Evolutionary conservation across 192 early-diverging fungal species (phyloP), one percentile per base, ranked within the genome.

Genomic region (Anaeromyces robustus): DNA sequence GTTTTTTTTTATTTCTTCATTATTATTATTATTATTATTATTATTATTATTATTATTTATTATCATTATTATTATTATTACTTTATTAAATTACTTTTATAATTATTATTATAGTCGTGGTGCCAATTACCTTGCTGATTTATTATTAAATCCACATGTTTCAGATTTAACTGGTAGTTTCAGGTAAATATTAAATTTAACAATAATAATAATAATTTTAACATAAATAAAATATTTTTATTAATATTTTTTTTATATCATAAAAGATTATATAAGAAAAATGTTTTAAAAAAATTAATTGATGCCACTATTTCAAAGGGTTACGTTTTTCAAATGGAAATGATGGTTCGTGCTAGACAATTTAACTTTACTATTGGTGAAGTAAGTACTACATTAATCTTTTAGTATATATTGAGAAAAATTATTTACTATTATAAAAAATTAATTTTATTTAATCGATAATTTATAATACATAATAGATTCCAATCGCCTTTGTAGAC

Each of bases 311-410:
- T 96, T 39, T 95, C 96, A 78, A 97, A 97, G 86, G 97, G 97
- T 18, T 99, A 99, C 82, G 96, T 97, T 29, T 99, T 99, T 89
- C 97, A 99, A 86, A 97, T 97, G 96, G 97, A 99, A 84, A 97
- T 99, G 95, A 99, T 99, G 92, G 94, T 99, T 17, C 93, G 96
- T 30, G 97, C 97, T 78, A 89, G 96, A 82, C 95, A 97, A 85
- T 91, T 97, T 82, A 89, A 92, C 81, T 97, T 86, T 81, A 85
- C 90, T 11, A 94, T 99, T 80, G 96, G 94, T 29, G 96, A 99
- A 85, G 87, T 90, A 18, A 16, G 68, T 16, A 14, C 32, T 7
- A n/a, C n/a, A n/a, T n/a, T n/a, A n/a, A n/a, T n/a, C n/a, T n/a
- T n/a, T n/a, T n/a, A n/a, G n/a, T n/a, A n/a, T n/a, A n/a, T n/a